Evolutionary conservation across 2,329 filamentous ascomycete genomes (phyloP).

Genomic region (Fusarium sp.): DNA sequence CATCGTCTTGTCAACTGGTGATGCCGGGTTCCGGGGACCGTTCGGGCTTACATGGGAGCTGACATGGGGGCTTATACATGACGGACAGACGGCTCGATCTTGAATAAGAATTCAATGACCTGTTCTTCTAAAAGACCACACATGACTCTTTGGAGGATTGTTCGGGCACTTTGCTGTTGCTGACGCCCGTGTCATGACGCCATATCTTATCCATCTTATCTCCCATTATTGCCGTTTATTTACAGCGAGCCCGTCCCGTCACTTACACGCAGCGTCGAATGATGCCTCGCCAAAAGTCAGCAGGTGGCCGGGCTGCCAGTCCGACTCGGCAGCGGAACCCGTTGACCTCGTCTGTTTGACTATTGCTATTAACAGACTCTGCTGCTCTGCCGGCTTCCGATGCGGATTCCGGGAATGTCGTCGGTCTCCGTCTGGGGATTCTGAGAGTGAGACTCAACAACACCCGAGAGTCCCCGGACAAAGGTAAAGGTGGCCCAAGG

Average conservation of each 20-base stretch:
- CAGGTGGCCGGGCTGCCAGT: slow-evolving; percentile 8
- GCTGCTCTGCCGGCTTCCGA: slow-evolving; percentile 35
- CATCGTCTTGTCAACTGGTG: slow-evolving; percentile 9
- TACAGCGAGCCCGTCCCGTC: background rate
- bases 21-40: slow-evolving; percentile 33
- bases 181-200: background rate
- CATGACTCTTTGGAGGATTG: background rate
- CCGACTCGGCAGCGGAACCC: background rate
- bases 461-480: slow-evolving; percentile 19
- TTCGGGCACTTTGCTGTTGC: background rate
- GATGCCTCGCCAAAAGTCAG: background rate
- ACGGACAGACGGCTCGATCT: too few relatives aligned
- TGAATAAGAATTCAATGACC: background rate
- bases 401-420: slow-evolving; percentile 30
- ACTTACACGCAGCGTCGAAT: slow-evolving; percentile 11
- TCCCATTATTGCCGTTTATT: background rate
- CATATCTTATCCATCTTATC: slow-evolving; percentile 13
- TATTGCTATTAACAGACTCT: background rate
- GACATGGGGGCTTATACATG: background rate
- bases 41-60: slow-evolving; percentile 13
- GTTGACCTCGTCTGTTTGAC: background rate
- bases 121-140: background rate
- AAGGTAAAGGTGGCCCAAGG: background rate
- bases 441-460: slow-evolving; percentile 16
- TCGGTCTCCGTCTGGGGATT: slow-evolving; percentile 37